A percentile compares a stretch with the other conserved stretches of the same genome.
Evolutionary conservation across 2,329 filamentous ascomycete species (phyloP).

Genomic region (Sporothrix humicola): DNA sequence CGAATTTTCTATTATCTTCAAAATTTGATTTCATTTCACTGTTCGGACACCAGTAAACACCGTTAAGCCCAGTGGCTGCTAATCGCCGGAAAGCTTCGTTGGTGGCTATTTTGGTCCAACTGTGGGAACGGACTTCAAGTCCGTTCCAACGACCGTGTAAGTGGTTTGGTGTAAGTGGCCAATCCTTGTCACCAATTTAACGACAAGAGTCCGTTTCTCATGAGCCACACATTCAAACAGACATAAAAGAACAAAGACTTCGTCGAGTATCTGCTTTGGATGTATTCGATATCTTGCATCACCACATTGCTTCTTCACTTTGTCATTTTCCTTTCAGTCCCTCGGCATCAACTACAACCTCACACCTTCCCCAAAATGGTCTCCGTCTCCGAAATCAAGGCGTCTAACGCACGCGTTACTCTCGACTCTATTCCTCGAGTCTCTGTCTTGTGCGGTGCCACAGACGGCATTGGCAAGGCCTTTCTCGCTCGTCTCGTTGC

Average conservation of each 20-base stretch:
- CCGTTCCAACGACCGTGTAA: not conserved
- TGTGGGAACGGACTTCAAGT: constrained; percentile 10
- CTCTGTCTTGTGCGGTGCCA: constrained; percentile 21
- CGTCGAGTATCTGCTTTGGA: too few relatives aligned
- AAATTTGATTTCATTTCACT: not conserved
- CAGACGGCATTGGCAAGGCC: constrained; percentile 30
- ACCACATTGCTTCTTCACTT: not conserved
- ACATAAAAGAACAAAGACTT: not conserved
- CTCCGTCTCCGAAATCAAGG: constrained; percentile 28
- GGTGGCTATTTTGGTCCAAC: not conserved
- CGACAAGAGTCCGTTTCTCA: constrained; percentile 14
- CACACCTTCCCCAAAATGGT: constrained; percentile 3
- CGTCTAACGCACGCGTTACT: constrained; percentile 25
- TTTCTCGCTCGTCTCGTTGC: constrained; percentile 16
- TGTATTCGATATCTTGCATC: too few relatives aligned
- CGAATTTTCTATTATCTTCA: not conserved
- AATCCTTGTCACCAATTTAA: not conserved
- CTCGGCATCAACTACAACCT: not conserved
- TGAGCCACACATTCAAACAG: not conserved
- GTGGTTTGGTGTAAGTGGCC: not conserved
- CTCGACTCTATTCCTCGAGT: constrained; percentile 8
- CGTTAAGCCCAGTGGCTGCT: not conserved
- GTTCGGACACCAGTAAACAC: not conserved
- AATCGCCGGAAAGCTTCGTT: not conserved
- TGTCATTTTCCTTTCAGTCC: too few relatives aligned